A percentile compares a stretch with the other conserved stretches of the same genome.
Conservation (phyloP, 352 stramenopile species). For the Blastocystis sp. region DNA sequence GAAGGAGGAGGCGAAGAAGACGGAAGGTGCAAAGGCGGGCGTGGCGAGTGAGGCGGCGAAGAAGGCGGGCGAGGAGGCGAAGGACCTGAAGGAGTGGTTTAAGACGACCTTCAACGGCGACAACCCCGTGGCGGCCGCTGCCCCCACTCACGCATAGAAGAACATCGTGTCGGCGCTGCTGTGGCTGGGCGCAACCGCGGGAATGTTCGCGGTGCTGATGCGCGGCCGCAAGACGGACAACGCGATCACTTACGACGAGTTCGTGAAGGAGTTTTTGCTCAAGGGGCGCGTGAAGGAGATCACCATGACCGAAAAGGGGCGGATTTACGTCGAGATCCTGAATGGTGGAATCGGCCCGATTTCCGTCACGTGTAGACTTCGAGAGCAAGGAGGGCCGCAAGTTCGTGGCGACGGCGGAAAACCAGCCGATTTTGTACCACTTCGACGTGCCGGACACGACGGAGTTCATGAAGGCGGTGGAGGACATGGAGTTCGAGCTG, state of each 20-base stretch:
- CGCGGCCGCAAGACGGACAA: neutral
- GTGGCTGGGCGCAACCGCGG: neutral
- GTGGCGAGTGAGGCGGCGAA: neutral
- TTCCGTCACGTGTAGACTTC: conserved; percentile 32
- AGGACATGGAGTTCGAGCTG: conserved; percentile 88
- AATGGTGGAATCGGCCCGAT: neutral
- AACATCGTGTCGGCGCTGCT: neutral
- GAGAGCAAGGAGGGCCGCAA: neutral
- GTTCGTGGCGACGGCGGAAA: neutral
- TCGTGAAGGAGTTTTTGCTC: conserved; percentile 53
- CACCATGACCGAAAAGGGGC: conserved; percentile 35
- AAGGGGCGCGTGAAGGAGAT: conserved; percentile 26
- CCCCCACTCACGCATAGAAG: neutral
- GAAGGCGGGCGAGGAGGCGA: neutral
- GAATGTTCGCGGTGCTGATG: conserved; percentile 3
- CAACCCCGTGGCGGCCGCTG: neutral
- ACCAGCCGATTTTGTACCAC: conserved; percentile 38
- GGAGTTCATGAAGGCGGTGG: conserved; percentile 89
- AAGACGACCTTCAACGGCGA: neutral
- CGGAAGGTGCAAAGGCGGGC: no score
- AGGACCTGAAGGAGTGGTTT: conserved; percentile 15
- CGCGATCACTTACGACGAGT: conserved; percentile 27
- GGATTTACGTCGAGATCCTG: neutral
- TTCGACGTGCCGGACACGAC: conserved; percentile 45
- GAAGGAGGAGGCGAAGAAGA: neutral